Evolutionary conservation across 2,329 filamentous ascomycete genomes (phyloP), one percentile per base, ranked within the genome.

Genomic region (Pochonia chlamydosporia): DNA sequence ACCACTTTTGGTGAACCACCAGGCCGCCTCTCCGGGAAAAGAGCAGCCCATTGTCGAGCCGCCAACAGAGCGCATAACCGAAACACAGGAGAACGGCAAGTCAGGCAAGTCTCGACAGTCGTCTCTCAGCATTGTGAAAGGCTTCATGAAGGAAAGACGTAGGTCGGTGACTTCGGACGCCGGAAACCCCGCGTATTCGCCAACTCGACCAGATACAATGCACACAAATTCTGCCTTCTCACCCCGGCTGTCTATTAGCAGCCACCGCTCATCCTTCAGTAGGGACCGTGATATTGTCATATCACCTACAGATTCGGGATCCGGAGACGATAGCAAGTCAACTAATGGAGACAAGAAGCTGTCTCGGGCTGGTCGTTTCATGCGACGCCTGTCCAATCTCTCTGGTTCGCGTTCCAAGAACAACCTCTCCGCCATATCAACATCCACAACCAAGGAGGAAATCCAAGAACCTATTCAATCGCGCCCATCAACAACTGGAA

Each of bases 191-290:
- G 64, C 68, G 8, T 69, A 67, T 47, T 74, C 70, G 20, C 71
- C 75, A 1, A 72, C 64, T n/a, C 70, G 72, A 36, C 74, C 70
- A 5, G 71, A 71, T 56, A 75, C 72, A 47, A 60, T 65, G 40
- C 71, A 74, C 56, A 69, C 72, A 58, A 65, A 63, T 51, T 49
- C 63, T 49, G 50, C 54, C 62, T 80, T 65, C 60, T 76, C 63
- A 59, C 80, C 63, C 56, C 88, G 72, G 63, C 74, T 71, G 69
- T 93, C 74, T 69, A 87, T 76, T 68, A 85, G 71, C 67, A 87
- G 72, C 61, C 75, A 67, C 42, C 72, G 63, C 53, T 81, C 79
- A 4, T 78, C 76, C 2, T 62, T 74, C 21, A 75, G 68, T 52
- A 70, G 69, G 36, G 76, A 76, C 13, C 54, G 55, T 39, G 55